Conservation (phyloP, 2,329 filamentous ascomycete species). For the Ceratocystis alfenasii region DNA sequence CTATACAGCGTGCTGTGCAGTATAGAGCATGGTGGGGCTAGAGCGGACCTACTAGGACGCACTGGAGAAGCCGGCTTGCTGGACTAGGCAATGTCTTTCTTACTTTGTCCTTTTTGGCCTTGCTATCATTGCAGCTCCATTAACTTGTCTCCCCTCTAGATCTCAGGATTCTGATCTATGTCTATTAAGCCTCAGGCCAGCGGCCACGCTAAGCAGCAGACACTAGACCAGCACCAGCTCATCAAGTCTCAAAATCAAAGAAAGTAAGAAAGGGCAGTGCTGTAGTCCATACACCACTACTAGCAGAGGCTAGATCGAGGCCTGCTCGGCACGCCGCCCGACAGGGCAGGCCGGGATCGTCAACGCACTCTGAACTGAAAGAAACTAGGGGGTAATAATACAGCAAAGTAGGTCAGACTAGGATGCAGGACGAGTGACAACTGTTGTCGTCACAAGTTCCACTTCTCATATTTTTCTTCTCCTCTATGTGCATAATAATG, state of each 20-base stretch:
- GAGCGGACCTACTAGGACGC: neutral
- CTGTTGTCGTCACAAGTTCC: too few species aligned
- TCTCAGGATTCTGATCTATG: neutral
- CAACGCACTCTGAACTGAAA: too few species aligned
- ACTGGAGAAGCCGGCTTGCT: neutral
- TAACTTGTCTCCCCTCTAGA: neutral
- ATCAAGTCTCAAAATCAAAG: neutral
- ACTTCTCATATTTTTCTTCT: too few species aligned
- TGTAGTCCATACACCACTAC: too few species aligned
- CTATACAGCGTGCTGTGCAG: neutral
- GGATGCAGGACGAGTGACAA: too few species aligned
- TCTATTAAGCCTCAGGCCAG: slow-evolving; percentile 1
- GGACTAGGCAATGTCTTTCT: neutral
- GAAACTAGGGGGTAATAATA: too few species aligned
- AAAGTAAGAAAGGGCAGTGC: too few species aligned
- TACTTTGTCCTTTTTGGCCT: neutral
- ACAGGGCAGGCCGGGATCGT: neutral
- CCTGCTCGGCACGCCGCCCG: neutral
- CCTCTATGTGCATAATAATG: neutral
- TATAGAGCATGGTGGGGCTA: too few species aligned
- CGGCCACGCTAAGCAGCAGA: neutral
- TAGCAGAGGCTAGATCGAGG: neutral
- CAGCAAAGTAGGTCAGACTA: too few species aligned
- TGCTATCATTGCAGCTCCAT: neutral
- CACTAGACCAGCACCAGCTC: neutral